phyloP scores from a whole-genome alignment of 225 moss, liverwort and hornwort species.

The Rhytidiadelphus loreus region DNA sequence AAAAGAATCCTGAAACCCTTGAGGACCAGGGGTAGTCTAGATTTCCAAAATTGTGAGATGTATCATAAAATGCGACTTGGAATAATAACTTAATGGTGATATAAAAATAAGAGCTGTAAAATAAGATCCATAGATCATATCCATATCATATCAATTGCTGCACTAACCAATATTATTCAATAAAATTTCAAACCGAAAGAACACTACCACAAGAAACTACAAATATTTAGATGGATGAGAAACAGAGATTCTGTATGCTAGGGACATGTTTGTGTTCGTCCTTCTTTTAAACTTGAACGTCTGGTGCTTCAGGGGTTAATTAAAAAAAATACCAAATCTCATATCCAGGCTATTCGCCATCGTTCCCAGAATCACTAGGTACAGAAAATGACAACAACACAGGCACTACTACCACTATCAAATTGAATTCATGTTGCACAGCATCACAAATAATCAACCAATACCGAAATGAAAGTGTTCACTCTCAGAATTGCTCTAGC shows the following conservation, averaged over 20 bases:
- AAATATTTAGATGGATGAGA: neutral
- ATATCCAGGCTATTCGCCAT: neutral
- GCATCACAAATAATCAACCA: neutral
- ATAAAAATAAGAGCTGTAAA: no score
- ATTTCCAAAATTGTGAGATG: neutral
- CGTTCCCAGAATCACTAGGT: neutral
- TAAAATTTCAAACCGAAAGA: neutral
- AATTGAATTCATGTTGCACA: neutral
- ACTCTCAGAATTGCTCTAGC: neutral
- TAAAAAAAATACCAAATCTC: neutral
- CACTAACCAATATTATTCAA: neutral
- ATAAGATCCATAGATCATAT: neutral
- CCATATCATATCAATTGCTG: neutral
- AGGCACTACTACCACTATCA: neutral
- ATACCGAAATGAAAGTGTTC: neutral
- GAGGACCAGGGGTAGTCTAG: neutral
- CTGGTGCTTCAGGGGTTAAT: no score
- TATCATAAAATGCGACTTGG: neutral
- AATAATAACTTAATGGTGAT: neutral
- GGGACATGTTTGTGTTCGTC: neutral
- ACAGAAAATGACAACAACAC: neutral
- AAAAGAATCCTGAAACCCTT: neutral
- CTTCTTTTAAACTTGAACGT: neutral
- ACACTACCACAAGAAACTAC: neutral
- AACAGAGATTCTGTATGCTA: neutral